A percentile compares a stretch with the other conserved stretches of the same genome.
phyloP scores from a whole-genome alignment of 108 stramenopile genomes.

The Skeletonema potamos region DNA sequence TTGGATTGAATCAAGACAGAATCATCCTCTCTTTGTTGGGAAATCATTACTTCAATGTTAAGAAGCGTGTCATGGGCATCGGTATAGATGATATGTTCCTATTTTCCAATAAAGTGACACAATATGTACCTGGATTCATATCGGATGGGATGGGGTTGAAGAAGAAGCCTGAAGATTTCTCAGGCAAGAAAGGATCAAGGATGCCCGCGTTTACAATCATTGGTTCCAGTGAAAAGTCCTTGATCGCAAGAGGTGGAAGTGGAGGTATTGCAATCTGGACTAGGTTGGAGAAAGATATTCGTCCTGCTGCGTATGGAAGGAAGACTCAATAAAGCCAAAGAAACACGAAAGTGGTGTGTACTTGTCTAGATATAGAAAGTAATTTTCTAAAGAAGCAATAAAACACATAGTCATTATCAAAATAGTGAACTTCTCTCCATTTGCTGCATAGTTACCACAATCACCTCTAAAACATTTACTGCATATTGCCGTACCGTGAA shows the following conservation, averaged over 20 bases:
- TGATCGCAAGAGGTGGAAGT: conserved; percentile 63
- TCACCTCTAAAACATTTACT: neutral
- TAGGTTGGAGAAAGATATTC: conserved; percentile 57
- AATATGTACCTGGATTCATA: conserved; percentile 49
- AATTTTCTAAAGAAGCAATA: no score
- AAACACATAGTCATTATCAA: neutral
- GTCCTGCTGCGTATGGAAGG: conserved; percentile 58
- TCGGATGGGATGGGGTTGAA: conserved; percentile 50
- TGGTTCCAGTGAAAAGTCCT: conserved; percentile 59
- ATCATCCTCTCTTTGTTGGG: conserved; percentile 60
- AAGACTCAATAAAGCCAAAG: no score
- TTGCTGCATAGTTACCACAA: neutral
- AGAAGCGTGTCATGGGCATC: conserved; percentile 57
- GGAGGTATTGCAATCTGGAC: conserved; percentile 76
- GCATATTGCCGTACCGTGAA: conserved; percentile 18
- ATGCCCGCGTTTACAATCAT: conserved; percentile 68
- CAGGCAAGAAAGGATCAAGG: conserved; percentile 23
- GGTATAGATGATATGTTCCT: conserved; percentile 58
- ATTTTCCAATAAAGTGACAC: conserved; percentile 45
- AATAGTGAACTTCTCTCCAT: neutral
- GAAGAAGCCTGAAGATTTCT: conserved; percentile 41
- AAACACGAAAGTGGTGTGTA: no score
- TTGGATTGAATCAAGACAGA: conserved; percentile 46
- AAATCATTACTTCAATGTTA: conserved; percentile 51
- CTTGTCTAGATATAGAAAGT: no score